A percentile compares a stretch with the other conserved stretches of the same genome.
Conservation (phyloP, 2,329 filamentous ascomycete genomes). For the Leptographium flavum region DNA sequence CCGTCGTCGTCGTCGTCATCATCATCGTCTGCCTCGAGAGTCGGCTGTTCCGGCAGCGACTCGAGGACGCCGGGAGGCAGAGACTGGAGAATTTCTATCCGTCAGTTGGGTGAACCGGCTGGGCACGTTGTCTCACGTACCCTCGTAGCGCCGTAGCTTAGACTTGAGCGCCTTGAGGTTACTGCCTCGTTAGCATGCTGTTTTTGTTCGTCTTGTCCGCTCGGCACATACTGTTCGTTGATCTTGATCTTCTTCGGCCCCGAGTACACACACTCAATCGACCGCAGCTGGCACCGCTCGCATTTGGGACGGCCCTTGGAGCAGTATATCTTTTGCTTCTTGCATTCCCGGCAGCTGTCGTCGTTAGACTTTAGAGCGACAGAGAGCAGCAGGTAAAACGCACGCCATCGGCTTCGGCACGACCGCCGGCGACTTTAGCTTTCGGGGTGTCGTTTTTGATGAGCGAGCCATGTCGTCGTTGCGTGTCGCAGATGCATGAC, state of each 20-base stretch:
- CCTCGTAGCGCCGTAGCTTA: constrained; percentile 7
- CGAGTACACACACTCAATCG: constrained; percentile 8
- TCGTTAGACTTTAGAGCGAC: not conserved
- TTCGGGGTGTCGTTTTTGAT: not conserved
- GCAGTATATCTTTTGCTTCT: constrained; percentile 10
- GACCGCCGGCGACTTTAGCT: not conserved
- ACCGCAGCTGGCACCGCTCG: constrained; percentile 6
- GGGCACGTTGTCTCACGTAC: not conserved
- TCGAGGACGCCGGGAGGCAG: not conserved
- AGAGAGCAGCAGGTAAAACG: not conserved
- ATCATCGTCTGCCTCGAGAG: not conserved
- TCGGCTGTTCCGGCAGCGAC: not conserved
- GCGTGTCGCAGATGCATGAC: not conserved
- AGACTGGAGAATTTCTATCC: constrained; percentile 4
- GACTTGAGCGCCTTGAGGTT: constrained; percentile 7
- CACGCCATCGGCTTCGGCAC: constrained; percentile 2
- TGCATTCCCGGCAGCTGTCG: constrained; percentile 9
- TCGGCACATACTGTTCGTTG: constrained; percentile 7
- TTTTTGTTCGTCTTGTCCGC: not conserved
- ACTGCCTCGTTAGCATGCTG: constrained; percentile 1
- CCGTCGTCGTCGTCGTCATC: not conserved
- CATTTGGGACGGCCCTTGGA: constrained; percentile 9
- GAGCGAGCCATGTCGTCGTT: not conserved
- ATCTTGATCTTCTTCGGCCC: constrained; percentile 9
- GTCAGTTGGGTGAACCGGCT: not conserved